Percentiles rank a stretch among this genome's conserved stretches.
These are phyloP conservation scores for Mitragyna speciosa DNA, from an alignment of 257 asterid genomes.

Conservation along the genomic window DNA sequence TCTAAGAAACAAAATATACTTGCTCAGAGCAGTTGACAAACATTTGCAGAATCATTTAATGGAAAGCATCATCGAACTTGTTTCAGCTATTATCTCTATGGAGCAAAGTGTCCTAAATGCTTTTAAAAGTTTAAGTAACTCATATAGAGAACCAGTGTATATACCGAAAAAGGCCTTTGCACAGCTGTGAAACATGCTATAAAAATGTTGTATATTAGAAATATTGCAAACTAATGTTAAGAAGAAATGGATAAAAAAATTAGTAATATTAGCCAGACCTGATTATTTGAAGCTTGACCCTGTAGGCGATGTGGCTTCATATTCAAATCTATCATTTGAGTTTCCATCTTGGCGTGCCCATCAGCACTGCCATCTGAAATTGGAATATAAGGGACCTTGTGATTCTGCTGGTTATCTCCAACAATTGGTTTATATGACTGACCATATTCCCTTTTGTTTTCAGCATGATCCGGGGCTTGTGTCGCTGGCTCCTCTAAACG, in stretches of 20 bases:
- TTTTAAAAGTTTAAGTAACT: too few species aligned
- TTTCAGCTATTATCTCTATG: background rate
- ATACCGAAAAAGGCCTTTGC: background rate
- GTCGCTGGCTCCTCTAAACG: slow-evolving; percentile 44
- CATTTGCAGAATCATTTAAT: background rate
- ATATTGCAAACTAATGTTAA: too few species aligned
- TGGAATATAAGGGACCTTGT: slow-evolving; percentile 35
- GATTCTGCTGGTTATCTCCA: slow-evolving; percentile 41
- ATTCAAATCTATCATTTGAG: slow-evolving; percentile 73
- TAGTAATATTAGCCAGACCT: slow-evolving; percentile 36
- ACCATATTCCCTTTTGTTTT: slow-evolving; percentile 34
- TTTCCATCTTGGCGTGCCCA: slow-evolving; percentile 47
- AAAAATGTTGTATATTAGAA: background rate
- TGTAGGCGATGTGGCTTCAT: slow-evolving; percentile 66
- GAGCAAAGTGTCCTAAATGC: background rate
- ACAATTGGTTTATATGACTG: slow-evolving; percentile 24
- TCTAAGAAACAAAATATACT: background rate
- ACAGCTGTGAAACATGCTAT: background rate
- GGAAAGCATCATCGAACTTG: background rate
- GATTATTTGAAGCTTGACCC: slow-evolving; percentile 53
- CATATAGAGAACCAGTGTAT: background rate
- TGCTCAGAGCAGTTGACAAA: background rate
- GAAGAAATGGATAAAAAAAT: background rate
- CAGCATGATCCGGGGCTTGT: slow-evolving; percentile 37
- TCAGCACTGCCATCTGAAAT: slow-evolving; percentile 32